phyloP scores from a whole-genome alignment of 768 basidiomycete species.

The Imleria badia region DNA sequence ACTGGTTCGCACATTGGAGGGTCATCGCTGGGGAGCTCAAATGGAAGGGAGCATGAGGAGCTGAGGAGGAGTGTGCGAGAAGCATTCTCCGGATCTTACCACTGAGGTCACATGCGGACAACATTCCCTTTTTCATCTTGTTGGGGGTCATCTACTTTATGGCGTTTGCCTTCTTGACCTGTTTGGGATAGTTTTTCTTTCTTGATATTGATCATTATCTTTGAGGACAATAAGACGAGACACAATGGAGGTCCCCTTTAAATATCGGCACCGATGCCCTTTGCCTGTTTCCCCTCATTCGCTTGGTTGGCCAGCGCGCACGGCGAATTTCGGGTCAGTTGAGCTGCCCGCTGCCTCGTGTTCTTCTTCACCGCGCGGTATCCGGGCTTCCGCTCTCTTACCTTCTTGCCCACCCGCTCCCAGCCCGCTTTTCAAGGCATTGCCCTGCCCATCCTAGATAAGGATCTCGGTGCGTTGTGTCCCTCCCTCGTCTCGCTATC shows the following conservation, averaged over 20 bases:
- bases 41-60: slow-evolving; percentile 71
- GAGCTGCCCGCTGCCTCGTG: slow-evolving; percentile 19
- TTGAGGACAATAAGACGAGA: background rate
- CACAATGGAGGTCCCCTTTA: background rate
- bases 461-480: slow-evolving; percentile 8
- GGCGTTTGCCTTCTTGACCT: background rate
- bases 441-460: slow-evolving; percentile 7
- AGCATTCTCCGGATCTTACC: slow-evolving; percentile 67
- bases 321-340: slow-evolving; percentile 3
- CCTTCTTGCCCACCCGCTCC: background rate
- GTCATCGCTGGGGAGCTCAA: slow-evolving; percentile 62
- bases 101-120: no score
- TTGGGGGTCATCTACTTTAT: slow-evolving; percentile 13
- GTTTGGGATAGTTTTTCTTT: slow-evolving; percentile 3
- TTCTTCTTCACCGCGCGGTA: slow-evolving; percentile 12
- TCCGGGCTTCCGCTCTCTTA: slow-evolving; percentile 2
- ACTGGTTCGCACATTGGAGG: slow-evolving; percentile 67
- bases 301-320: background rate
- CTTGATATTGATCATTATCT: background rate
- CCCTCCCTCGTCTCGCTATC: background rate
- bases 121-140: background rate
- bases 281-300: no score
- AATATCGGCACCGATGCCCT: background rate
- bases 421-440: slow-evolving; percentile 1
- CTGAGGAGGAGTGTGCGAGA: slow-evolving; percentile 80